Base-by-base conservation (phyloP, 768 basidiomycete genomes). In the Boletus pseudo-olivaceus region DNA sequence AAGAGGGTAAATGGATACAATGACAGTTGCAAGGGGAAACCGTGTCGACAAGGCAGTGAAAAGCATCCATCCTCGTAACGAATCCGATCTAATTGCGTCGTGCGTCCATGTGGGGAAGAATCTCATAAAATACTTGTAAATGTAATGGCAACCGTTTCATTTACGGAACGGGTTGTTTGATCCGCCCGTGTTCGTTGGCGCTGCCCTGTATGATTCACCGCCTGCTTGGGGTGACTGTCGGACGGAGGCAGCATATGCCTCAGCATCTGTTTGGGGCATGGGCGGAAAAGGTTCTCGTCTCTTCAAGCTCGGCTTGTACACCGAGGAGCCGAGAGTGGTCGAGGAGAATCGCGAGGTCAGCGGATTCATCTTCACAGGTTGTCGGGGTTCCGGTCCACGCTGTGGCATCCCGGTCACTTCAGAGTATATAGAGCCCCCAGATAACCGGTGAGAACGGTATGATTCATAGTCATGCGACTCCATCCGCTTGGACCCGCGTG, bases 381-480 rank as follows among this genome's bases (percentile, higher is more conserved):
- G 80, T n/a, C 88, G 79, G n/a, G 87, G 82, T 62, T 89, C 85
- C 7, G 89, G 84, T 39, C 75, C 79, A 27, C 73, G 74, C 32
- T 80, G 78, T 57, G 82, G 82, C 34, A 75, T 63, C 19, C 89
- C 88, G 10, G 87, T 91, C 46, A 83, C 64, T 66, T 87, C 81
- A 53, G 87, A 83, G 68, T 85, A 92, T 37, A 91, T 63, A 41
- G 83, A 85, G 17, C 70, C 72, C n/a, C 70, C 70, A 27, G 82
- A 82, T 52, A 78, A 49, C 56, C 65, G 64, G 56, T 69, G 70
- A 46, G 71, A 66, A 47, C 47, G 68, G 61, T 59, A 58, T 6
- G 64, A 61, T 23, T 52, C 55, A 37, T 67, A 46, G 41, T 67
- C 56, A 27, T 62, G 59, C 45, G 53, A 33, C 29, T 60, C 61